Evolutionary conservation across 129 eudicot species (phyloP).

Genomic region (Apium graveolens): DNA sequence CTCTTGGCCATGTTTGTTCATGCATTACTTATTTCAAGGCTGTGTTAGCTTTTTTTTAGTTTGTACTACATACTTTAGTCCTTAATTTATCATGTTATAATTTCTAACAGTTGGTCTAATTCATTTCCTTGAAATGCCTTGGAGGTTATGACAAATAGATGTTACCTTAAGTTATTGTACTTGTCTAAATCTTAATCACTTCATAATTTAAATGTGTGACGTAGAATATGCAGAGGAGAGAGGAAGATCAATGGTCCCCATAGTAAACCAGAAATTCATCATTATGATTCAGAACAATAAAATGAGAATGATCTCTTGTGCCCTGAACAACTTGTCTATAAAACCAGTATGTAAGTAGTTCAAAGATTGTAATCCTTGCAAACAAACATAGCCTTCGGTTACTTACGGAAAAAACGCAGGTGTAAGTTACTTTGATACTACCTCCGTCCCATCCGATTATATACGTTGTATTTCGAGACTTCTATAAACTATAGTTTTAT

Average conservation of each 20-base stretch:
- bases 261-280: not conserved
- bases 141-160: not conserved
- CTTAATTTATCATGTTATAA: not conserved
- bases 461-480: too few relatives aligned
- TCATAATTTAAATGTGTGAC: not conserved
- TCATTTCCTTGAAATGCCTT: not conserved
- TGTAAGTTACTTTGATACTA: not conserved
- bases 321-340: not conserved
- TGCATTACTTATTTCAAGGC: not conserved
- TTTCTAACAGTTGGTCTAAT: not conserved
- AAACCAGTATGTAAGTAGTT: not conserved
- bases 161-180: not conserved
- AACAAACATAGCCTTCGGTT: not conserved
- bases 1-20: not conserved
- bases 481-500: too few relatives aligned
- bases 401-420: not conserved
- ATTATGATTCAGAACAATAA: not conserved
- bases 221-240: not conserved
- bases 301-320: not conserved
- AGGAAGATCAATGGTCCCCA: not conserved
- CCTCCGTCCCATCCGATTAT: too few relatives aligned
- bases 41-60: not conserved
- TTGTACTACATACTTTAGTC: not conserved
- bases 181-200: not conserved
- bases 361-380: not conserved